These are phyloP conservation scores for Balakata baccata DNA, from an alignment of 345 rosid species.

Conservation along the genomic window DNA sequence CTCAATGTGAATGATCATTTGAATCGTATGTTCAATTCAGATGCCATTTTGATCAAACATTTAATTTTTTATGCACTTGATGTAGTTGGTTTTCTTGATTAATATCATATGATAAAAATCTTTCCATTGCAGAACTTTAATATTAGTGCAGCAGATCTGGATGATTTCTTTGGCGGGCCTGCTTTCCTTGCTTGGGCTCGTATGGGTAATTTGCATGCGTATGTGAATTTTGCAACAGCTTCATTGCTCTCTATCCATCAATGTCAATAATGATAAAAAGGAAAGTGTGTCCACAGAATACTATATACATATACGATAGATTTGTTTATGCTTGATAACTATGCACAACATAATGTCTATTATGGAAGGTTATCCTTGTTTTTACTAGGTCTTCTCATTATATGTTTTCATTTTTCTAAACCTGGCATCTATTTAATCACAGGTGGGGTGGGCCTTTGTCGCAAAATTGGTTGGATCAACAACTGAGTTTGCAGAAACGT, in stretches of 20 bases:
- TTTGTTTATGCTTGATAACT: background rate
- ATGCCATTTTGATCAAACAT: background rate
- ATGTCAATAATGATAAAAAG: background rate
- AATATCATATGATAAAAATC: background rate
- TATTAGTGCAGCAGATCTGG: slow-evolving; percentile 57
- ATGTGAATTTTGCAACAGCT: slow-evolving; percentile 5
- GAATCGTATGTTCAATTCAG: background rate
- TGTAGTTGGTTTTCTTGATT: background rate
- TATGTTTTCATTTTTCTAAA: slow-evolving; percentile 6
- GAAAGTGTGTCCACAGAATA: background rate
- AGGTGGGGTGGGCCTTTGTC: slow-evolving; percentile 98
- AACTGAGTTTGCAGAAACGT: slow-evolving; percentile 71
- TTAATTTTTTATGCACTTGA: background rate
- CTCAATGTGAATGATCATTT: background rate
- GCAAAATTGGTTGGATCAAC: slow-evolving; percentile 76
- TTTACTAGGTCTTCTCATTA: background rate
- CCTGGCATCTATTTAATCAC: slow-evolving; percentile 18
- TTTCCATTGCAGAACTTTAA: slow-evolving; percentile 61
- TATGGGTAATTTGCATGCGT: slow-evolving; percentile 98
- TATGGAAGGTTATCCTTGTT: background rate
- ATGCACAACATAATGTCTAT: background rate
- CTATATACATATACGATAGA: background rate
- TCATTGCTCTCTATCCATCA: background rate
- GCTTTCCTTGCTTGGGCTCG: slow-evolving; percentile 99
- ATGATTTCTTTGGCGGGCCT: slow-evolving; percentile 91